Base-by-base conservation (phyloP, 2,329 filamentous ascomycete genomes). In the Fusarium austroafricanum region DNA sequence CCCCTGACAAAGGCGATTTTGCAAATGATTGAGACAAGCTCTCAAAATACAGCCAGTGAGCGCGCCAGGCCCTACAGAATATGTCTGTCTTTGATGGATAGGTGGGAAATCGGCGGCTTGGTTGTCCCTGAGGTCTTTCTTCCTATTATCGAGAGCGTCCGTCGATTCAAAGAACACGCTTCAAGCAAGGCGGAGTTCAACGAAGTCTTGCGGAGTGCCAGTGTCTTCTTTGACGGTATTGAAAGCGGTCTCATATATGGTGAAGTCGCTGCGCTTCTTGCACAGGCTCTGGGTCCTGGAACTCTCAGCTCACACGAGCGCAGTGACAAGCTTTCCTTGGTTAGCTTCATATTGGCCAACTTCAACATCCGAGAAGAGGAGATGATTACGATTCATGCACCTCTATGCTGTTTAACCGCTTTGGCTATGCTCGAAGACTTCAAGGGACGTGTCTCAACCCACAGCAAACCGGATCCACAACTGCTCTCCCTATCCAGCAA, bases 341-440 rank as follows among this genome's bases (percentile, higher is more conserved):
- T 94, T 54, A 87, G 86, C 64, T 99, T 98, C 78, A 90, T 97
- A 55, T 81, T 97, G 67, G 81, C 87, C 7, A 91, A 95, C 71
- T 99, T 99, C 83, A 98, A 97, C 77, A 87, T 98, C 49, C 89
- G 90, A 53, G 96, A 99, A 79, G 96, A 98, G 77, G 96, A 99
- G 75, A 98, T 99, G 95, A 79, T 97, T 17, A 88, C 92, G 3
- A 82, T 92, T 21, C 95, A 98, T 79, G 91, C 94, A 29, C 95
- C 95, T 33, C 79, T 96, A 28, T 86, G 91, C 53, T 79, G 78
- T 38, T 55, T 81, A 29, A 77, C 78, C 6, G 85, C 89, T 4
- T 79, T 96, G n/a, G 87, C 89, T 5, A 90, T 87, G 87, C 79
- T 90, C 40, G 81, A 89, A 73, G 83, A 90, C 56, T 78, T 81